Evolutionary conservation across 768 basidiomycete genomes (phyloP).

Genomic region (Boletus rufocinnamomeus): DNA sequence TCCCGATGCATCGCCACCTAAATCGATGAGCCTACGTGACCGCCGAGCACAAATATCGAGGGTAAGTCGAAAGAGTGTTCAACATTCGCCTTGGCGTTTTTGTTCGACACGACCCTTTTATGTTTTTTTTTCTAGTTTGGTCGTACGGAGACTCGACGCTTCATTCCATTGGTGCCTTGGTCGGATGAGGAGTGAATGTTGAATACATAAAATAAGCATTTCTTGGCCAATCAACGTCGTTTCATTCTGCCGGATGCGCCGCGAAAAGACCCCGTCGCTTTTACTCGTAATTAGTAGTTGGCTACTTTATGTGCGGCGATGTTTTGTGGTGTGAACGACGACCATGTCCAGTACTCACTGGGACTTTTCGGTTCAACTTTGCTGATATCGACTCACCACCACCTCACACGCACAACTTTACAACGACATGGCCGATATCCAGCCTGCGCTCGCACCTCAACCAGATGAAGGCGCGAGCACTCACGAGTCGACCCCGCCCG

Average conservation of each 20-base stretch:
- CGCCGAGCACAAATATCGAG: conserved; percentile 33
- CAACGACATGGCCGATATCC: conserved; percentile 33
- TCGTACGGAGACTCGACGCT: conserved; percentile 30
- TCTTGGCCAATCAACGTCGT: conserved; percentile 18
- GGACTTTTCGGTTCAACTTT: no score
- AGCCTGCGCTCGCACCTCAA: conserved; percentile 42
- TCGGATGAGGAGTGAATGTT: conserved; percentile 32
- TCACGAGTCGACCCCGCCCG: conserved; percentile 36
- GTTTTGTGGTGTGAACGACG: not conserved
- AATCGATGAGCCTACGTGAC: conserved; percentile 35
- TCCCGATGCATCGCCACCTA: conserved; percentile 19
- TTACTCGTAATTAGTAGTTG: not conserved
- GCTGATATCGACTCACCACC: not conserved
- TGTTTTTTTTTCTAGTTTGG: conserved; percentile 25
- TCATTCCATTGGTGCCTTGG: conserved; percentile 33
- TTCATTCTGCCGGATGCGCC: conserved; percentile 15
- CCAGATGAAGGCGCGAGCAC: conserved; percentile 40
- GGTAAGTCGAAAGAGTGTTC: conserved; percentile 17
- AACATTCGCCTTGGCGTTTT: not conserved
- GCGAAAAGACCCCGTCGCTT: conserved; percentile 9
- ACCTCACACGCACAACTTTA: not conserved
- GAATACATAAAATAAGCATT: conserved; percentile 15
- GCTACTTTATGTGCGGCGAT: not conserved
- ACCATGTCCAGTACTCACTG: no score
- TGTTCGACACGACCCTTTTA: conserved; percentile 3